Conservation (phyloP, 2,329 filamentous ascomycete genomes). For the Magnaporthiopsis poae region DNA sequence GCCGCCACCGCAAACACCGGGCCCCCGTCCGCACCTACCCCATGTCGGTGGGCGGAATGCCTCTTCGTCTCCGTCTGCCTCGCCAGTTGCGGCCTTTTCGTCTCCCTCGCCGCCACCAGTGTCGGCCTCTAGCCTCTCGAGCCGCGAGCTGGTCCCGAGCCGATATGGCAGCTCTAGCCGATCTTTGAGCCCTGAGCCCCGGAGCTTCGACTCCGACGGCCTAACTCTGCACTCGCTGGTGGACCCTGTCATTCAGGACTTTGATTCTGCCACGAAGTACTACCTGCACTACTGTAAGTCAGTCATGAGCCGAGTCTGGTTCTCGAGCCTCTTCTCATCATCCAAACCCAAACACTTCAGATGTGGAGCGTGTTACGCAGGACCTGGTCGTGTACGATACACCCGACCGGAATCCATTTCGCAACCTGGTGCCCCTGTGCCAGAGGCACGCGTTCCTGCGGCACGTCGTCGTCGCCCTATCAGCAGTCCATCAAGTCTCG, state of each 20-base stretch:
- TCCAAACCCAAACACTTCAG: not conserved
- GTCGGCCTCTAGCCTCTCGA: no score
- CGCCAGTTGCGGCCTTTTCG: no score
- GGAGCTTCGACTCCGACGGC: not conserved
- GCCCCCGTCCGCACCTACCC: no score
- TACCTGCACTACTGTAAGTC: constrained; percentile 6
- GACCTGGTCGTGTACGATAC: constrained; percentile 6
- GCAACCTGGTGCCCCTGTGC: constrained; percentile 1
- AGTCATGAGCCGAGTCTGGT: no score
- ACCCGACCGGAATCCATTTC: constrained; percentile 3
- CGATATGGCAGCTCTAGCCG: no score
- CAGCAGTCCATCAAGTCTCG: constrained; percentile 38
- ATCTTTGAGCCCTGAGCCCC: no score
- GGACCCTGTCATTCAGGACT: constrained; percentile 5
- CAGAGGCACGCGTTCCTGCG: constrained; percentile 28
- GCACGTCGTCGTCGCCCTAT: constrained; percentile 38
- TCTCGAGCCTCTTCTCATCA: not conserved
- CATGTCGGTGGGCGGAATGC: no score
- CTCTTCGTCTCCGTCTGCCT: no score
- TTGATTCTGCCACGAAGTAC: constrained; percentile 1
- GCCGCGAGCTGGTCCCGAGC: no score
- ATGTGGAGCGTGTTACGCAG: not conserved
- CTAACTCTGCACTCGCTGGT: constrained; percentile 3
- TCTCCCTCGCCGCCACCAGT: no score
- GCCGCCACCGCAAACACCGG: no score